Base-by-base conservation (phyloP, 495 filamentous ascomycete species). In the Penicillium antarcticum region DNA sequence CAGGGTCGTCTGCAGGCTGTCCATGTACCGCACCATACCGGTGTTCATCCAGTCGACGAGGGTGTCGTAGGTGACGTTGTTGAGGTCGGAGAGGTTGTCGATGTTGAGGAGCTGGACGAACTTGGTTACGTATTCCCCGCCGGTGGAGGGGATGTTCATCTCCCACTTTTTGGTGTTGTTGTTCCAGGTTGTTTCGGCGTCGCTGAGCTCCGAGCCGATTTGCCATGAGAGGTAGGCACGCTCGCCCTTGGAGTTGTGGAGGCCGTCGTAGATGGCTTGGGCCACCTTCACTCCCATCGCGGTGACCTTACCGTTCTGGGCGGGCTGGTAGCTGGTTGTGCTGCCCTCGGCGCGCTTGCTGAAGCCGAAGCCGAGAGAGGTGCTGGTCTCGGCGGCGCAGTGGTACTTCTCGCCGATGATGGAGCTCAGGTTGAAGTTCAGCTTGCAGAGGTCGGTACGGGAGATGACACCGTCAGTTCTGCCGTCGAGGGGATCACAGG, bases 401-500 rank as follows among this genome's bases (percentile, higher is more conserved):
- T 68, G 68, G 60, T 81, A 83, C 8, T 70, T 43, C 37, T 70
- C 57, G 32, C 79, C 78, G 35, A 81, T 65, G 41, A 71, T 70
- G 17, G 61, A 62, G 40, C 60, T 68, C 40, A 77, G 57, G 51
- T 79, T 69, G 56, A 74, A 77, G 44, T 70, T 49, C 4, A 76
- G 60, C 44, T 63, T 67, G 70, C 79, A 82, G 29, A 80, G 71
- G 46, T 82, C 77, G 1, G 75, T 71, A 5, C 78, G 66, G 21
- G 74, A 67, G 35, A 81, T 63, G 10, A 83, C 79, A 17, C 77
- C 79, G 51, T 83, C 80, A 5, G 65, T 69, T 31, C 65, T 66
- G 4, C 80, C 80, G 48, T 81, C 80, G 10, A 81, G 63, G 34
- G 66, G 58, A 47, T 83, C 80, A 18, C 79, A 82, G 19, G 73